Percentiles rank a stretch among this genome's conserved stretches.
Evolutionary conservation across 176 grass and related monocot genomes (phyloP).

Genomic region (Thinopyrum elongatum): DNA sequence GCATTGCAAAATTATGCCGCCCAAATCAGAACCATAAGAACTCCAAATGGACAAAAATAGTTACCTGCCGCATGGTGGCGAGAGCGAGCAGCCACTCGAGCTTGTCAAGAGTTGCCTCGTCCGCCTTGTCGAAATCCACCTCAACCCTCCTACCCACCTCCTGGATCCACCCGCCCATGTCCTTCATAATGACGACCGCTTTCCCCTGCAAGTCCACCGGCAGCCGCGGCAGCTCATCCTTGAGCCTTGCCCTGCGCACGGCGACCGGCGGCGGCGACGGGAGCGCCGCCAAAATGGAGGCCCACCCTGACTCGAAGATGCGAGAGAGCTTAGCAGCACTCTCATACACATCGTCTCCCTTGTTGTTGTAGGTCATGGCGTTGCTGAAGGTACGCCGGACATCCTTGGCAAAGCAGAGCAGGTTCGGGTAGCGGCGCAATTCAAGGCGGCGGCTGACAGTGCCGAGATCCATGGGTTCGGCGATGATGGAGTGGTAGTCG

Average conservation of each 20-base stretch:
- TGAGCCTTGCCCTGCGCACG: conserved; percentile 19
- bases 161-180: conserved; percentile 26
- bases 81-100: conserved; percentile 32
- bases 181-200: conserved; percentile 31
- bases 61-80: conserved; percentile 11
- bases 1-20: neutral
- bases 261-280: neutral
- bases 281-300: neutral
- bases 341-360: conserved; percentile 42
- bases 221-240: conserved; percentile 4
- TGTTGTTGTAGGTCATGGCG: conserved; percentile 58
- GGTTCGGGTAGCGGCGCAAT: conserved; percentile 45
- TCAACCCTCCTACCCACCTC: conserved; percentile 33
- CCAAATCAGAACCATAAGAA: neutral
- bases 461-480: conserved; percentile 73
- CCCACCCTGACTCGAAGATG: conserved; percentile 50
- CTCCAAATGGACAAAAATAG: neutral
- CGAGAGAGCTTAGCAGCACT: conserved; percentile 35
- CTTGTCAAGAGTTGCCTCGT: conserved; percentile 43
- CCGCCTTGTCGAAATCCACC: conserved; percentile 47
- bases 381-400: conserved; percentile 73
- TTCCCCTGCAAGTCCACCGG: conserved; percentile 26
- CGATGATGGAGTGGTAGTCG: conserved; percentile 64
- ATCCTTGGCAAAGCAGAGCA: conserved; percentile 50
- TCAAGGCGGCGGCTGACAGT: conserved; percentile 62